Evolutionary conservation across 2,329 filamentous ascomycete genomes (phyloP).

Genomic region (Fusarium sambucinum): DNA sequence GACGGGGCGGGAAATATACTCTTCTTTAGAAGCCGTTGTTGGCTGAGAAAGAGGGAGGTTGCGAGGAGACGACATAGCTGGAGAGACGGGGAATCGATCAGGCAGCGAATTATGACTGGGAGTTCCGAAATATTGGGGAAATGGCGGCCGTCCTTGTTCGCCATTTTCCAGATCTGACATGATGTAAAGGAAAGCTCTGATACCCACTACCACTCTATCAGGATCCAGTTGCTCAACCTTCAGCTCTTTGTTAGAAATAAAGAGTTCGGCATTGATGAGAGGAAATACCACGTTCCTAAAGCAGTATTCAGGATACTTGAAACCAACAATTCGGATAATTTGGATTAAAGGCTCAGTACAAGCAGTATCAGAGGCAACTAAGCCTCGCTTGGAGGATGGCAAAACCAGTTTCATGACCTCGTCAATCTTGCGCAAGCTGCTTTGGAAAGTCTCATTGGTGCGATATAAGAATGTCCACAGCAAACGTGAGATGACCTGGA

Average conservation of each 20-base stretch:
- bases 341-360: constrained; percentile 92
- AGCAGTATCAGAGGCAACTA: constrained; percentile 84
- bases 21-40: constrained; percentile 60
- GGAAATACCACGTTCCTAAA: constrained; percentile 95
- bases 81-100: constrained; percentile 63
- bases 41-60: constrained; percentile 46
- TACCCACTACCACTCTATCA: constrained; percentile 97
- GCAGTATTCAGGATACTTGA: constrained; percentile 92
- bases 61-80: constrained; percentile 54
- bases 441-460: constrained; percentile 76
- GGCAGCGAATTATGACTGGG: constrained; percentile 51
- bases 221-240: constrained; percentile 94
- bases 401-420: constrained; percentile 89
- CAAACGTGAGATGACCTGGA: constrained; percentile 90
- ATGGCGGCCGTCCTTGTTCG: constrained; percentile 81
- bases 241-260: constrained; percentile 79
- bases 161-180: constrained; percentile 93
- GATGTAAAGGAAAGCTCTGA: constrained; percentile 91
- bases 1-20: constrained; percentile 75
- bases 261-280: constrained; percentile 91
- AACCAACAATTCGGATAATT: constrained; percentile 93
- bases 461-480: constrained; percentile 96
- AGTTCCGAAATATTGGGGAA: constrained; percentile 75
- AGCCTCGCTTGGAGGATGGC: constrained; percentile 81
- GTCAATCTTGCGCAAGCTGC: constrained; percentile 83